Evolutionary conservation across 129 eudicot genomes (phyloP).

Genomic region (Flaveria sonorensis): DNA sequence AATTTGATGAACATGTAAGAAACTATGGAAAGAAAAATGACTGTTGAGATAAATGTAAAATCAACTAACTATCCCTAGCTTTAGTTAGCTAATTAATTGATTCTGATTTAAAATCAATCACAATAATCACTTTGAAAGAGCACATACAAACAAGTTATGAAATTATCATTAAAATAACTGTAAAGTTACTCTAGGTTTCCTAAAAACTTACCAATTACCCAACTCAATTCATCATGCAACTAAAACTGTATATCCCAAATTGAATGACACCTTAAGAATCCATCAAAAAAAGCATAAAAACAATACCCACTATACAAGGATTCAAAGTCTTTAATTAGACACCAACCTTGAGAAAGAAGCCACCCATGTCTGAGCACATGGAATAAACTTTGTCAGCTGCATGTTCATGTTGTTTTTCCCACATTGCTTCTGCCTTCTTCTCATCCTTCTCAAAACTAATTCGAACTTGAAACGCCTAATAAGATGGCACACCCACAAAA

Average conservation of each 20-base stretch:
- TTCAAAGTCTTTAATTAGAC: slow-evolving; percentile 6
- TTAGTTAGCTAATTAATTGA: neutral
- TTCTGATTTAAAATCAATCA: neutral
- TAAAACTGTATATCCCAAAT: neutral
- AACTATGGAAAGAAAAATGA: too few species aligned
- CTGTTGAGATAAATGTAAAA: too few species aligned
- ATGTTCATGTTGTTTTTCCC: slow-evolving; percentile 93
- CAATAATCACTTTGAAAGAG: neutral
- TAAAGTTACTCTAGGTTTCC: neutral
- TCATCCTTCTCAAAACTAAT: slow-evolving; percentile 81
- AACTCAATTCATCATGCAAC: neutral
- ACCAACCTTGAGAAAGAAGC: slow-evolving; percentile 92
- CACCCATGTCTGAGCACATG: slow-evolving; percentile 96
- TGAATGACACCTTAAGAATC: neutral
- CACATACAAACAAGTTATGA: too few species aligned
- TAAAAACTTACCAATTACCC: neutral
- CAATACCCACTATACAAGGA: slow-evolving; percentile 15
- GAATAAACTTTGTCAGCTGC: slow-evolving; percentile 92
- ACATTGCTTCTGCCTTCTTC: slow-evolving; percentile 84
- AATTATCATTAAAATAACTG: neutral
- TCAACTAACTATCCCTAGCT: neutral
- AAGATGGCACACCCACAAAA: slow-evolving; percentile 1
- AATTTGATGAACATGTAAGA: neutral
- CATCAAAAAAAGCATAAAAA: neutral
- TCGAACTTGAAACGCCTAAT: slow-evolving; percentile 80